Evolutionary conservation across 305 asterid genomes (phyloP), one percentile per base, ranked within the genome.

Genomic region (Fraxinus sp.): DNA sequence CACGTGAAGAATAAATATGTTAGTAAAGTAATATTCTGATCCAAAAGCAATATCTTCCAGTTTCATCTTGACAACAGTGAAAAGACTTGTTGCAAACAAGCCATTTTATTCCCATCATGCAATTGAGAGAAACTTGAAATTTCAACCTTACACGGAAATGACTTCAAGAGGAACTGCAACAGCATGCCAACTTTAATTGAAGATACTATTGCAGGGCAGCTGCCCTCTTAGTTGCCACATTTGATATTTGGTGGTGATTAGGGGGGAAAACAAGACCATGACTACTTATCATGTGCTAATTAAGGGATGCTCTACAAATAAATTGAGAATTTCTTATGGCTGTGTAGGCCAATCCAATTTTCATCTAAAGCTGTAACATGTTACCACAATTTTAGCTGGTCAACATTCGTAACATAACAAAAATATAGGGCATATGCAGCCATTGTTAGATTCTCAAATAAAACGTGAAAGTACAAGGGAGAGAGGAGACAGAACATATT

Each of bases 11-110:
- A 14, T 18, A 76, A 80, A 79, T 10, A 84, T 14, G 75, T 77
- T 75, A 85, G 88, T 78, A 84, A 64, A 28, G 3, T 55, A 77
- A 70, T 52, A 81, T 30, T 80, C 79, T 18, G 20, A 78, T 73
- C 80, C 83, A 71, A 81, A 62, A 81, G 73, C 77, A 82, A 70
- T 35, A 82, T 30, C 79, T 75, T 64, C 78, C 80, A 79, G 57
- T 52, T 76, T 81, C 74, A 82, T 30, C 82, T 71, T 33, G 24
- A 71, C 76, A 30, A 71, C 13, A 32, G 24, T 33, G 20, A 26
- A 59, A 7, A 59, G 70, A 20, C 32, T 59, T 59, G 6, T 26
- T 59, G 70, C 70, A 59, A 10, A 26, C 74, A 66, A 26, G n/a
- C n/a, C 36, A 66, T 26, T 66, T 66, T 66, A 64, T 64, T 64